These are phyloP conservation scores for Blastobotrys americana DNA, from an alignment of 805 yeast species.

Conservation along the genomic window DNA sequence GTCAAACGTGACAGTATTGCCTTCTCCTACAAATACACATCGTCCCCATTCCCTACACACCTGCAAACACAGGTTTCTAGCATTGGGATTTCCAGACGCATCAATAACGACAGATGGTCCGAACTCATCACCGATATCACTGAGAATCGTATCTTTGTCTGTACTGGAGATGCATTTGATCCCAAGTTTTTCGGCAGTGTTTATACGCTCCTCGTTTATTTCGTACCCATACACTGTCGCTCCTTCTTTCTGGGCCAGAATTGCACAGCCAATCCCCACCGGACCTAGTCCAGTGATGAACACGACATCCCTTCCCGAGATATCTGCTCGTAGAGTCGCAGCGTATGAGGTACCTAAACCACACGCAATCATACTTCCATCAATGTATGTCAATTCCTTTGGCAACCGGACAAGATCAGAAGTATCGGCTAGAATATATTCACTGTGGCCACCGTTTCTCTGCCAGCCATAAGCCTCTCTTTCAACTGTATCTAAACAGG, in stretches of 20 bases:
- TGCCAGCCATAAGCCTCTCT: constrained; percentile 15
- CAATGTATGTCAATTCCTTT: constrained; percentile 12
- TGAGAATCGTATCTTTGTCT: constrained; percentile 3
- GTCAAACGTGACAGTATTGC: constrained; percentile 11
- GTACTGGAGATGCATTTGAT: constrained; percentile 6
- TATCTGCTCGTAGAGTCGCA: constrained; percentile 12
- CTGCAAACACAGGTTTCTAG: constrained; percentile 10
- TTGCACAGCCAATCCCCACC: constrained; percentile 13
- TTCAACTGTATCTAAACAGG: constrained; percentile 5
- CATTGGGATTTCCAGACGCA: constrained; percentile 11
- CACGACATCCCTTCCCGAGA: constrained; percentile 14
- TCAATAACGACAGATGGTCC: constrained; percentile 15
- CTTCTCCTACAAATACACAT: constrained; percentile 14
- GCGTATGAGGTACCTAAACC: constrained; percentile 14
- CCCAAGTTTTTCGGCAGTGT: constrained; percentile 9
- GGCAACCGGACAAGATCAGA: constrained; percentile 9
- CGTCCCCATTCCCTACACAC: constrained; percentile 16
- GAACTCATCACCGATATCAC: constrained; percentile 8
- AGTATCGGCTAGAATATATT: constrained; percentile 10
- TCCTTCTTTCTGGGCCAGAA: constrained; percentile 13
- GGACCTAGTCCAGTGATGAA: constrained; percentile 15
- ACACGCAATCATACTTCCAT: constrained; percentile 14
- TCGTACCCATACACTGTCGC: constrained; percentile 13
- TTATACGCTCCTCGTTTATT: constrained; percentile 6
- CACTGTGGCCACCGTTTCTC: constrained; percentile 12